phyloP scores from a whole-genome alignment of 495 filamentous ascomycete species.

The Trichoderma reesei region DNA sequence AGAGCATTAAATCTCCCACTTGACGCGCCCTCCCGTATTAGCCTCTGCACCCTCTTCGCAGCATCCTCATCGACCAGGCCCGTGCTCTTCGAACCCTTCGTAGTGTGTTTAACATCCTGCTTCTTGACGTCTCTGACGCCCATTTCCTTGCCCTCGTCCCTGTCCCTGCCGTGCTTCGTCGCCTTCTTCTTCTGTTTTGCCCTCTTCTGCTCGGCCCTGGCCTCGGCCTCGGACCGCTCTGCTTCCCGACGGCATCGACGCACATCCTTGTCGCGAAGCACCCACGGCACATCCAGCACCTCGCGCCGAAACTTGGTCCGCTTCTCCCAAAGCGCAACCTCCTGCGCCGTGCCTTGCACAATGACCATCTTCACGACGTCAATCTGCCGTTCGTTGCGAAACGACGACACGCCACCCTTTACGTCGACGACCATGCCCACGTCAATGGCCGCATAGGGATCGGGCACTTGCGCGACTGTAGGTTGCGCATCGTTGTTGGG shows the following conservation, averaged over 20 bases:
- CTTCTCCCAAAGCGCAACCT: slow-evolving; percentile 69
- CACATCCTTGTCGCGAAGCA: slow-evolving; percentile 44
- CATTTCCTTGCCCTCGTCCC: neutral
- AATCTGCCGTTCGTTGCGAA: slow-evolving; percentile 55
- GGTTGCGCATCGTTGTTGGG: neutral
- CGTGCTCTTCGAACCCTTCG: neutral
- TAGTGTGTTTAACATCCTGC: slow-evolving; percentile 10
- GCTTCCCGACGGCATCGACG: slow-evolving; percentile 43
- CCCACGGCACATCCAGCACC: slow-evolving; percentile 61
- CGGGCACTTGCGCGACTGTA: neutral
- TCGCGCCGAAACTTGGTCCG: slow-evolving; percentile 50
- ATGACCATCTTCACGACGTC: slow-evolving; percentile 54
- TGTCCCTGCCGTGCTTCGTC: slow-evolving; percentile 10
- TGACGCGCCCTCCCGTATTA: neutral
- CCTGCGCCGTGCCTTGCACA: slow-evolving; percentile 56
- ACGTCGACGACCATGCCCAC: slow-evolving; percentile 64
- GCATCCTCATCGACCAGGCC: slow-evolving; percentile 8
- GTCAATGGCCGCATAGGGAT: slow-evolving; percentile 35
- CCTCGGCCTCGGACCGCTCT: slow-evolving; percentile 27
- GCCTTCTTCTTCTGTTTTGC: slow-evolving; percentile 28
- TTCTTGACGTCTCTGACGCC: slow-evolving; percentile 24
- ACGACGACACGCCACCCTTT: slow-evolving; percentile 61
- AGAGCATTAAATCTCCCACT: neutral
- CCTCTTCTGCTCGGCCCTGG: slow-evolving; percentile 26
- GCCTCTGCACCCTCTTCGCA: neutral